Conservation (phyloP, 1,139 yeast species). For the Blastobotrys illinoisensis region DNA sequence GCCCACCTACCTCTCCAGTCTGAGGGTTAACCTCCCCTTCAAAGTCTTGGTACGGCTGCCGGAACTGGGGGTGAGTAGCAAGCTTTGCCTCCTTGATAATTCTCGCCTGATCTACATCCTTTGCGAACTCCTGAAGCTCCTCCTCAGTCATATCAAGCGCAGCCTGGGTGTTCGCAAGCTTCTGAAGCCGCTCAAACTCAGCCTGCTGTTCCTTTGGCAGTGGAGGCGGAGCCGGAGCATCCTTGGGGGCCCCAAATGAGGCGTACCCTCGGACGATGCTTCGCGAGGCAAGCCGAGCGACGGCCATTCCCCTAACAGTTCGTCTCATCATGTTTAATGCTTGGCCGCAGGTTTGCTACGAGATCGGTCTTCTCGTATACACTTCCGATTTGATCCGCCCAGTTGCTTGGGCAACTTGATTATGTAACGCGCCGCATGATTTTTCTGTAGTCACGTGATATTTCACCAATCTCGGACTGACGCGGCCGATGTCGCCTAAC, state of each 20-base stretch:
- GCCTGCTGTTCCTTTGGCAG: conserved; percentile 83
- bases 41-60: conserved; percentile 84
- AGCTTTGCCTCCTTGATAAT: conserved; percentile 47
- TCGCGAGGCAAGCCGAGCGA: background rate
- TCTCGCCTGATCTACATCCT: conserved; percentile 31
- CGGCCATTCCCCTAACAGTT: background rate
- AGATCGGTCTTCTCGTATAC: background rate
- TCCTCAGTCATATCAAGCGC: conserved; percentile 56
- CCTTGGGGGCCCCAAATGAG: background rate
- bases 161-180: conserved; percentile 71
- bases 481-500: background rate
- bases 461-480: background rate
- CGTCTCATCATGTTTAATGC: background rate
- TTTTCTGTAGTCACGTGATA: background rate
- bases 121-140: conserved; percentile 49
- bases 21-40: conserved; percentile 91
- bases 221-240: conserved; percentile 61
- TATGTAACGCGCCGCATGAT: background rate
- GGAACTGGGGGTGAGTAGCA: conserved; percentile 60
- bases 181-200: conserved; percentile 83
- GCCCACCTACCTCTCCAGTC: conserved; percentile 96
- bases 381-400: background rate
- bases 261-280: background rate
- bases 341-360: background rate
- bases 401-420: background rate